Percentiles rank a stretch among this genome's conserved stretches.
phyloP scores from a whole-genome alignment of 345 rosid genomes.

The Orychophragmus violaceus region DNA sequence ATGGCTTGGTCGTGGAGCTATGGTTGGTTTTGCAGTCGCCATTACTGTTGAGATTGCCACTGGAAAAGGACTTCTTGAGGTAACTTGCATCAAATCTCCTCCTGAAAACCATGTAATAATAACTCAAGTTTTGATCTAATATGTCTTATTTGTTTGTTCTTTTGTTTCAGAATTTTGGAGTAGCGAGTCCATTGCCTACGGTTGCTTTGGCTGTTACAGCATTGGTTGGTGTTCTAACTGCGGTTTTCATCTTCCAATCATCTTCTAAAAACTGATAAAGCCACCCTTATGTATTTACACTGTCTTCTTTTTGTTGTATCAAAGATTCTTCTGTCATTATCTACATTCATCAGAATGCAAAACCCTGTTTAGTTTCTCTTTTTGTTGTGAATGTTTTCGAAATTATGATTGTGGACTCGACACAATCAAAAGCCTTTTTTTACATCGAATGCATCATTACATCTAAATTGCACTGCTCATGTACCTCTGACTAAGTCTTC shows the following conservation, averaged over 20 bases:
- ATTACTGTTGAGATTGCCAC: slow-evolving; percentile 68
- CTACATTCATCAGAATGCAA: neutral
- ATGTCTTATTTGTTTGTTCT: neutral
- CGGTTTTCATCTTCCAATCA: slow-evolving; percentile 85
- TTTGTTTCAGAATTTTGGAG: slow-evolving; percentile 41
- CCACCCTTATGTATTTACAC: no score
- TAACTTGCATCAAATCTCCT: slow-evolving; percentile 17
- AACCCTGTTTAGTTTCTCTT: no score
- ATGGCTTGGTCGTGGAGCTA: slow-evolving; percentile 90
- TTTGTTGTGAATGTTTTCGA: neutral
- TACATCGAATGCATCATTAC: no score
- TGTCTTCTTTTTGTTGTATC: neutral
- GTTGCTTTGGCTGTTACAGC: neutral
- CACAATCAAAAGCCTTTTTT: no score
- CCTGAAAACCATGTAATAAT: neutral
- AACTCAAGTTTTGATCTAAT: neutral
- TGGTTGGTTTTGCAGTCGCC: slow-evolving; percentile 83
- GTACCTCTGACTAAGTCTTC: no score
- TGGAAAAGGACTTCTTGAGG: slow-evolving; percentile 91
- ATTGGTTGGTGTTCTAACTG: slow-evolving; percentile 35
- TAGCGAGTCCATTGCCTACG: slow-evolving; percentile 23
- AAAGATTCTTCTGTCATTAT: neutral
- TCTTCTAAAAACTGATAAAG: slow-evolving; percentile 52
- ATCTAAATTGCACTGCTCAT: no score
- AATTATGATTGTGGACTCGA: neutral